Evolutionary conservation across 129 eudicot genomes (phyloP).

Genomic region (Rutidosis leptorrhynchoides): DNA sequence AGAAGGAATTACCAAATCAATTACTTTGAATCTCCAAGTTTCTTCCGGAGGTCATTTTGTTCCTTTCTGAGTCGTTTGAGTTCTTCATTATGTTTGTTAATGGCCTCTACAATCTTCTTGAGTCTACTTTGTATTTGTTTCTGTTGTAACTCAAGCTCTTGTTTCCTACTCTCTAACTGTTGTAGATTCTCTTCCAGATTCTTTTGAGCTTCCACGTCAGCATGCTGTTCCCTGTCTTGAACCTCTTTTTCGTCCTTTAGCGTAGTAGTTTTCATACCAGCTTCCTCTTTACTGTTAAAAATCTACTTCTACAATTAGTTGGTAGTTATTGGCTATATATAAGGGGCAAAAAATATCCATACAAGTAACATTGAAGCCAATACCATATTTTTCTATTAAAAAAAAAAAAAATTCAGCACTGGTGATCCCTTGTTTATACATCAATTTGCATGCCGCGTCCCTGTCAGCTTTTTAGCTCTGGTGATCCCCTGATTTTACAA

Average conservation of each 20-base stretch:
- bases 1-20: conserved; percentile 25
- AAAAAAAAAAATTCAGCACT: too few relatives aligned
- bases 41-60: conserved; percentile 67
- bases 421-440: too few relatives aligned
- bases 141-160: conserved; percentile 87
- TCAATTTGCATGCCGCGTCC: too few relatives aligned
- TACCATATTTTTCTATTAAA: too few relatives aligned
- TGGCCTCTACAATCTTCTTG: conserved; percentile 59
- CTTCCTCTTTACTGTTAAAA: conserved; percentile 87
- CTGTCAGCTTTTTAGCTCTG: too few relatives aligned
- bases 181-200: conserved; percentile 86
- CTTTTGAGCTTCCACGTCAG: conserved; percentile 81
- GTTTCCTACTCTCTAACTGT: conserved; percentile 75
- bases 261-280: conserved; percentile 87
- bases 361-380: too few relatives aligned
- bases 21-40: conserved; percentile 64
- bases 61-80: conserved; percentile 63
- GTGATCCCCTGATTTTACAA: too few relatives aligned
- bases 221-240: conserved; percentile 85
- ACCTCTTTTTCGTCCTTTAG: conserved; percentile 92
- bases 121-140: conserved; percentile 75
- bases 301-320: conserved; percentile 8
- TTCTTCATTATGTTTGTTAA: conserved; percentile 77
- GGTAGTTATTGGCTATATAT: too few relatives aligned
- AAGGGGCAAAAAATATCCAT: too few relatives aligned